These are phyloP conservation scores for Sordariomycetes sp. DNA, from an alignment of 2,329 filamentous ascomycete genomes.

Conservation along the genomic window DNA sequence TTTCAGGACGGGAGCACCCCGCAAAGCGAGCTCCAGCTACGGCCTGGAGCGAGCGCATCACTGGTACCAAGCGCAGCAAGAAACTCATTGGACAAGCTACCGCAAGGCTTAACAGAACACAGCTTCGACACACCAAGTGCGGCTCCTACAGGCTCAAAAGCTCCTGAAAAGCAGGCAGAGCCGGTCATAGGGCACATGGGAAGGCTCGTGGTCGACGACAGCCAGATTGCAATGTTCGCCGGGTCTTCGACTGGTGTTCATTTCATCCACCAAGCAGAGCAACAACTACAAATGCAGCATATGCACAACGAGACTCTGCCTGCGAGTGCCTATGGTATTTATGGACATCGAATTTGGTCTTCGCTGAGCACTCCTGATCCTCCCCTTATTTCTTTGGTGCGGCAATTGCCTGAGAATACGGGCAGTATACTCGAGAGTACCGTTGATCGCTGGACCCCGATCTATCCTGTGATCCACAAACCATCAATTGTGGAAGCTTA, in stretches of 20 bases:
- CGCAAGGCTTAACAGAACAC: no score
- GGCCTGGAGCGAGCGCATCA: no score
- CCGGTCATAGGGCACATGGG: conserved; percentile 16
- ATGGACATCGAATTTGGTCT: conserved; percentile 12
- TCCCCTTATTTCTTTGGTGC: no score
- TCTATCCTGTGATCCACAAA: conserved; percentile 11
- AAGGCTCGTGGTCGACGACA: conserved; percentile 11
- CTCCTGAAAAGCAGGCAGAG: conserved; percentile 6
- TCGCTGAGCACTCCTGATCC: no score
- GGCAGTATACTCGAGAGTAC: conserved; percentile 10
- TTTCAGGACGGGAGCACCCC: no score
- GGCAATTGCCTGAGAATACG: no score
- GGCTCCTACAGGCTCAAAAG: neutral
- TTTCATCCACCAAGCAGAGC: conserved; percentile 15
- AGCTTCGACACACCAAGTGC: neutral
- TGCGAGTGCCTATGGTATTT: conserved; percentile 12
- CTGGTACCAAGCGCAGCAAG: no score
- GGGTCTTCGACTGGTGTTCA: conserved; percentile 16
- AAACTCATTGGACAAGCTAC: no score
- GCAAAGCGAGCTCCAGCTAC: no score
- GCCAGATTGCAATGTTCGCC: conserved; percentile 12
- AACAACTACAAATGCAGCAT: conserved; percentile 12
- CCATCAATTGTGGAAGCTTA: conserved; percentile 8
- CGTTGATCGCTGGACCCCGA: conserved; percentile 9
- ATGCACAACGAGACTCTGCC: conserved; percentile 13